Percentiles rank a stretch among this genome's conserved stretches.
phyloP scores from a whole-genome alignment of 2,329 filamentous ascomycete species.

The Didymella keratinophila region DNA sequence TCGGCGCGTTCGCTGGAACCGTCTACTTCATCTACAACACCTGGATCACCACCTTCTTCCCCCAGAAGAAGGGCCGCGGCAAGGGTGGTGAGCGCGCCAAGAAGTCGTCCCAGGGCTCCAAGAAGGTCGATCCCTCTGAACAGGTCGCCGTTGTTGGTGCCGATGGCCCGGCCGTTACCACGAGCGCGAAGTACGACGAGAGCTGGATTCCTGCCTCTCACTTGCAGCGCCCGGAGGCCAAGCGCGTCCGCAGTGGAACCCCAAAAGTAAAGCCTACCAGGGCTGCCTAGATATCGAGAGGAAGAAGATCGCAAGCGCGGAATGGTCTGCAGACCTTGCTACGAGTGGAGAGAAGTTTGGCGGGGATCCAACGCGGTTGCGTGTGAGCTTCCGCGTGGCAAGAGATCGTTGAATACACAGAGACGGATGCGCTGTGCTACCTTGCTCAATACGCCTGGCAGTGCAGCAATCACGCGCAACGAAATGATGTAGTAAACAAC shows the following conservation, averaged over 20 bases:
- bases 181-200: slow-evolving; percentile 82
- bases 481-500: too few relatives aligned
- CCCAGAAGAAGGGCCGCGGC: slow-evolving; percentile 72
- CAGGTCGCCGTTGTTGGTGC: slow-evolving; percentile 71
- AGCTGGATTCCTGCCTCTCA: slow-evolving; percentile 93
- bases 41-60: slow-evolving; percentile 96
- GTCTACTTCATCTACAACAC: slow-evolving; percentile 98
- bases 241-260: slow-evolving; percentile 63
- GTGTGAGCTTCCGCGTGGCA: not conserved
- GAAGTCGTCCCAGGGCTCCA: slow-evolving; percentile 66
- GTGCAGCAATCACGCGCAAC: too few relatives aligned
- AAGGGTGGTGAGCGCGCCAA: slow-evolving; percentile 72
- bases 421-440: too few relatives aligned
- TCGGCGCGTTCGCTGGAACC: slow-evolving; percentile 77
- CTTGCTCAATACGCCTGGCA: not conserved
- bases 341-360: not conserved
- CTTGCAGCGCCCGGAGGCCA: slow-evolving; percentile 81
- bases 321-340: not conserved
- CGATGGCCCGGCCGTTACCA: slow-evolving; percentile 73
- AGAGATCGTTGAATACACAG: too few relatives aligned
- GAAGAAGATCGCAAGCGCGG: not conserved
- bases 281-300: slow-evolving; percentile 20
- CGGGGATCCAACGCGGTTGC: not conserved
- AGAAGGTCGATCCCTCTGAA: slow-evolving; percentile 70
- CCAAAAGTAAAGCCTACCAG: slow-evolving; percentile 49